These are phyloP conservation scores for Beauveria pseudobassiana DNA, from an alignment of 2,329 filamentous ascomycete genomes.

Conservation along the genomic window DNA sequence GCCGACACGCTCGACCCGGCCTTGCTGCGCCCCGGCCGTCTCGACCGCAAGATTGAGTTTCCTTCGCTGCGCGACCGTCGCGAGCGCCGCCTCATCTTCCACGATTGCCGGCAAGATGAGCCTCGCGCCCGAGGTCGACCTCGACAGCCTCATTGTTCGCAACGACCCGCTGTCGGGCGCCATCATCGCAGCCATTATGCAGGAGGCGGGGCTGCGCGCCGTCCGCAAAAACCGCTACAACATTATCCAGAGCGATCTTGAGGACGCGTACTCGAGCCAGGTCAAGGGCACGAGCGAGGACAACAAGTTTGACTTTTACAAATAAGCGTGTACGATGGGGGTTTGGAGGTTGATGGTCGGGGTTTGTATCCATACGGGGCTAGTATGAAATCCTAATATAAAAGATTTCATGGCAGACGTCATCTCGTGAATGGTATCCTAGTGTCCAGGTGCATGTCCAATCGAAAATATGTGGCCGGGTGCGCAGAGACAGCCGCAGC, in stretches of 20 bases:
- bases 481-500: too few relatives aligned
- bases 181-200: slow-evolving; percentile 98
- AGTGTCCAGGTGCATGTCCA: background rate
- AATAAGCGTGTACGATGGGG: slow-evolving; percentile 38
- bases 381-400: slow-evolving; percentile 6
- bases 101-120: slow-evolving; percentile 99
- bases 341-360: background rate
- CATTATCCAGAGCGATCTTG: slow-evolving; percentile 93
- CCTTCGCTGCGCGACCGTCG: slow-evolving; percentile 88
- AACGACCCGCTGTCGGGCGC: slow-evolving; percentile 94
- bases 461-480: too few relatives aligned
- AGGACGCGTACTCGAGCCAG: slow-evolving; percentile 94
- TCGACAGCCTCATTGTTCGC: slow-evolving; percentile 91
- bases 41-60: slow-evolving; percentile 98
- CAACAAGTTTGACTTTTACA: slow-evolving; percentile 88
- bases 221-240: slow-evolving; percentile 98
- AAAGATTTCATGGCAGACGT: slow-evolving; percentile 1
- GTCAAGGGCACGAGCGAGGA: slow-evolving; percentile 70
- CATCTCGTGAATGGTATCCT: background rate
- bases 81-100: slow-evolving; percentile 91
- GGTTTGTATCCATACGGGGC: slow-evolving; percentile 8
- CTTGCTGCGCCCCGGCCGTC: slow-evolving; percentile 83
- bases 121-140: slow-evolving; percentile 87
- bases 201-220: slow-evolving; percentile 89
- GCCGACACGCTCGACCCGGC: slow-evolving; percentile 95